Base-by-base conservation (phyloP, 2,329 filamentous ascomycete species). In the Fusarium sublunatum region DNA sequence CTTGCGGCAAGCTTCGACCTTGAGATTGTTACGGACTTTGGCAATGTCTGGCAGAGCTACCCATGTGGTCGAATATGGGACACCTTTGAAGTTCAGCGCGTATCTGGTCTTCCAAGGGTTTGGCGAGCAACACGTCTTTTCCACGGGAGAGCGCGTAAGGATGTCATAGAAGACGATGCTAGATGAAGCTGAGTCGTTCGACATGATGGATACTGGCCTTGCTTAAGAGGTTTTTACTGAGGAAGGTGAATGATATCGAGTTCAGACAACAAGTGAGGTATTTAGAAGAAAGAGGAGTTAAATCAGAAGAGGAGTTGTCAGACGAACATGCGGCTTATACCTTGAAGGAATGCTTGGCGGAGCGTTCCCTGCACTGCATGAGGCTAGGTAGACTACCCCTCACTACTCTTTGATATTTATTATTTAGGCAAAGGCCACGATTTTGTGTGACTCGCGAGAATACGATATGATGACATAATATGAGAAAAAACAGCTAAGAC, bases 31-130 rank as follows among this genome's bases (percentile, higher is more conserved):
- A 46, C 86, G 86, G 6, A 83, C 77, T 26, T 76, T 70, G 34
- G 74, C 29, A 28, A 89, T 80, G 61, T 87, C 80, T 5, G 81
- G 80, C 6, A 88, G 68, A 7, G 79, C 69, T 1, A 86, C 77
- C 83, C 84, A 89, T 43, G 62, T 35, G 0, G 77, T 81, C 8
- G 58, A 49, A 65, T 77, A 77, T 1, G 69, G 53, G 8, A 75
- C 53, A 7, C 53, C 50, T 58, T 80, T 80, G 73, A 80, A 80
- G 64, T 81, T 80, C 50, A 81, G 74, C 0, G 78, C 79, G 26
- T 74, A 63, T 13, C 77, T 68, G 22, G 53, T 40, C 22, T 77
- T 76, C 73, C 74, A 76, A 0, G 75, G 75, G 43, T 77, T 76
- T 0, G 70, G 67, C 0, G 73, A 58, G 56, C 64, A 72, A 47